Base-by-base conservation (phyloP, 2,329 filamentous ascomycete species). In the Neopestalotiopsis rosae region DNA sequence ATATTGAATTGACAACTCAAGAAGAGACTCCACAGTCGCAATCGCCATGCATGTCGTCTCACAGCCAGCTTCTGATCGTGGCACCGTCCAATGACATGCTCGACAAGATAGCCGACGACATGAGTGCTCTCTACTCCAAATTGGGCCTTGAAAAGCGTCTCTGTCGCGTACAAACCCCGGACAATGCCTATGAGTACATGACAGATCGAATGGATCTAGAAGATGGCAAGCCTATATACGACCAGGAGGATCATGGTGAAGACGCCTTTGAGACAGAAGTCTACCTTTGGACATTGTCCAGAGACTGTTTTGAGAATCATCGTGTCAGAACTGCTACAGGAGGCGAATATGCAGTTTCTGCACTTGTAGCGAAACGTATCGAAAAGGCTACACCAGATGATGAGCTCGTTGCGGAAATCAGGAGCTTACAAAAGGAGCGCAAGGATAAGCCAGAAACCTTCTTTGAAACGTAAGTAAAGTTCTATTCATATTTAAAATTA, bases 71-170 rank as follows among this genome's bases (percentile, higher is more conserved):
- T 59, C 30, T 57, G 4, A 58, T 67, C 52, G 32, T 66, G 28
- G 30, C 30, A n/a, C 40, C 64, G 2, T n/a, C 56, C 28, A 32
- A 62, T 30, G 57, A 30, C 24, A 30, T 30, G 57, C 24, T 32
- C 3, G 20, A 67, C 42, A 28, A n/a, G 34, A 84, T 90, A 72
- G 77, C 83, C 78, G 34, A 9, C 14, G 13, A 64, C 57, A 14
- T 52, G 45, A 52, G 45, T 52, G 9, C 17, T 20, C 45, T 52
- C n/a, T 52, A 52, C 45, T 52, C 13, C 6, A 52, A 17, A 3
- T 17, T 52, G 17, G 17, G 45, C 9, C 17, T 52, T n/a, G 7
- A 52, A 52, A 52, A 52, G 45, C 45, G 45, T 9, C 45, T 52
- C 45, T 52, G 45, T 20, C 45, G 45, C 6, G 45, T 52, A 17